Percentiles rank a stretch among this genome's conserved stretches.
These are phyloP conservation scores for Tetrapisispora nanseiensis DNA, from an alignment of 805 yeast species.

Conservation along the genomic window DNA sequence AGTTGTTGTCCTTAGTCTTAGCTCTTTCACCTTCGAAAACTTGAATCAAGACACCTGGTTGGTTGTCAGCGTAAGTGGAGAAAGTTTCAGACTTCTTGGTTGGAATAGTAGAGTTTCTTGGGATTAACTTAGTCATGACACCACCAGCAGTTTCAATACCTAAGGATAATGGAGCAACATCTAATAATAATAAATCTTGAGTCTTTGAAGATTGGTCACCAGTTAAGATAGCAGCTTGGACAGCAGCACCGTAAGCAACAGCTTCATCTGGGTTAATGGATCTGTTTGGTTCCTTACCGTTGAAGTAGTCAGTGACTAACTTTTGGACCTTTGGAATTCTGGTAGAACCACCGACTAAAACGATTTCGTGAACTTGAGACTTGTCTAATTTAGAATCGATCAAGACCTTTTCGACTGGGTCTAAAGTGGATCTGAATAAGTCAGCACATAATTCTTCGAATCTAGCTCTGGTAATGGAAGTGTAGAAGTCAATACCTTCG, in stretches of 20 bases:
- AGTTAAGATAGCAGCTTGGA: slow-evolving; percentile 93
- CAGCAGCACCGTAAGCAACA: slow-evolving; percentile 99
- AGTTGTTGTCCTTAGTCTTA: slow-evolving; percentile 91
- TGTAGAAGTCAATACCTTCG: slow-evolving; percentile 97
- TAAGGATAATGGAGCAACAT: slow-evolving; percentile 96
- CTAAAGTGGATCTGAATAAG: slow-evolving; percentile 86
- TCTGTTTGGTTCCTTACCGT: slow-evolving; percentile 97
- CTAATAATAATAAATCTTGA: slow-evolving; percentile 90
- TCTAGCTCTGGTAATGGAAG: slow-evolving; percentile 88
- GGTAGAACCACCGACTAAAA: slow-evolving; percentile 44
- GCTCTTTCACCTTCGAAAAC: slow-evolving; percentile 99
- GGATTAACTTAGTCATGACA: slow-evolving; percentile 97
- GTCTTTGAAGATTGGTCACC: slow-evolving; percentile 98
- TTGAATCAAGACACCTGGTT: slow-evolving; percentile 98
- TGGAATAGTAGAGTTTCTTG: slow-evolving; percentile 98
- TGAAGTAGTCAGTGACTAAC: slow-evolving; percentile 93
- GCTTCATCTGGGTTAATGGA: slow-evolving; percentile 99
- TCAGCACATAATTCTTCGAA: slow-evolving; percentile 49
- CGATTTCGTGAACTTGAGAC: slow-evolving; percentile 88
- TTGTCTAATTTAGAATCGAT: slow-evolving; percentile 83
- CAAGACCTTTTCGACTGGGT: slow-evolving; percentile 50
- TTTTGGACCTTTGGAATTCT: slow-evolving; percentile 88
- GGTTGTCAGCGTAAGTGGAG: slow-evolving; percentile 98
- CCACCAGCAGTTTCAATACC: slow-evolving; percentile 99
- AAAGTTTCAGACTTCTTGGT: slow-evolving; percentile 96